These are phyloP conservation scores for Pseudogymnoascus sp. DNA, from an alignment of 2,329 filamentous ascomycete species.

Conservation along the genomic window DNA sequence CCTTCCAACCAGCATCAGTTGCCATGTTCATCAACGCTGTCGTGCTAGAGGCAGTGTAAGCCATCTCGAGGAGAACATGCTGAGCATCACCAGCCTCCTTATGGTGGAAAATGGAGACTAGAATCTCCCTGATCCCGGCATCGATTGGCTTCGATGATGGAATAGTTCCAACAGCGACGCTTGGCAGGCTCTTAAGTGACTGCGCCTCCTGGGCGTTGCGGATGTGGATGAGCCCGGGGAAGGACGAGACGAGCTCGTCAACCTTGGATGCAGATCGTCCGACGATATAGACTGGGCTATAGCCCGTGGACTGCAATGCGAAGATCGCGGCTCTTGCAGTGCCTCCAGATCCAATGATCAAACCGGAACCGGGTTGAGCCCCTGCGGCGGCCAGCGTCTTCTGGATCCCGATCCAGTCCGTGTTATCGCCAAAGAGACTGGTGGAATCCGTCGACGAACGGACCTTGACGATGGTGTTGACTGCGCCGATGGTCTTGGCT, in stretches of 20 bases:
- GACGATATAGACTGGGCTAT: constrained; percentile 76
- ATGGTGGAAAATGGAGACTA: constrained; percentile 45
- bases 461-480: constrained; percentile 81
- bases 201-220: constrained; percentile 37
- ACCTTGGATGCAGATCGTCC: constrained; percentile 68
- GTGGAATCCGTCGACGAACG: constrained; percentile 15
- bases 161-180: constrained; percentile 80
- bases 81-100: constrained; percentile 26
- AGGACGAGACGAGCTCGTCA: constrained; percentile 56
- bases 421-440: constrained; percentile 77
- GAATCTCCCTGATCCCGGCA: constrained; percentile 52
- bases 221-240: constrained; percentile 40
- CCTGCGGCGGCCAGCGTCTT: constrained; percentile 47
- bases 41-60: constrained; percentile 71
- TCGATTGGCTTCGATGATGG: constrained; percentile 84
- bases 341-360: constrained; percentile 86
- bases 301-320: constrained; percentile 74
- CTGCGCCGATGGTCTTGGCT: constrained; percentile 75
- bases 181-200: constrained; percentile 45
- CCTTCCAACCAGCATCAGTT: constrained; percentile 66
- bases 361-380: constrained; percentile 42
- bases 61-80: constrained; percentile 81
- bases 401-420: constrained; percentile 90
- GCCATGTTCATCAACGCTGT: constrained; percentile 83
- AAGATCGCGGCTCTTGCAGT: constrained; percentile 89